Percentiles rank a stretch among this genome's conserved stretches.
phyloP scores from a whole-genome alignment of 2,329 filamentous ascomycete species.

The Emergomyces orientalis region DNA sequence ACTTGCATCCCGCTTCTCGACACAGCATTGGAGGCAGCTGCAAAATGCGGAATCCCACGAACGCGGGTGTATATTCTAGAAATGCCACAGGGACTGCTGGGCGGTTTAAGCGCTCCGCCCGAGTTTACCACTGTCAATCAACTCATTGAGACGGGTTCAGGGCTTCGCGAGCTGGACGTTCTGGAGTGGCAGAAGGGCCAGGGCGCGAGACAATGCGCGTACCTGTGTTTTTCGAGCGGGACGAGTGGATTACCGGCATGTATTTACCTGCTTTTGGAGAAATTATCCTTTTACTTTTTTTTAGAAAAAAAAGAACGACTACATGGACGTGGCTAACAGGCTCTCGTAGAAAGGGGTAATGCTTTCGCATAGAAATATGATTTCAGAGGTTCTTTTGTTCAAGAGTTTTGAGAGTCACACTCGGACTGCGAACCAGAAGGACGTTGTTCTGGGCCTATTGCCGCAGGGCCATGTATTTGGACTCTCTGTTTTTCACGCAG shows the following conservation, averaged over 20 bases:
- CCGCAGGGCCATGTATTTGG: constrained; percentile 70
- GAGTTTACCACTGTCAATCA: constrained; percentile 54
- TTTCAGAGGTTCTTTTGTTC: constrained; percentile 58
- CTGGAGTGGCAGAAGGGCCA: constrained; percentile 56
- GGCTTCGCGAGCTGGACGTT: constrained; percentile 45
- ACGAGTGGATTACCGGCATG: constrained; percentile 61
- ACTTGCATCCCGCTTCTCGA: constrained; percentile 55
- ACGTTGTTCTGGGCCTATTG: constrained; percentile 52
- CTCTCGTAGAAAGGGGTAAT: constrained; percentile 58
- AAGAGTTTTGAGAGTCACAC: constrained; percentile 38
- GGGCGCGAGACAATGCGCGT: constrained; percentile 55
- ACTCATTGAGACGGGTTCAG: constrained; percentile 49
- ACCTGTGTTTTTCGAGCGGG: constrained; percentile 63
- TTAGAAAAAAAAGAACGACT: not conserved
- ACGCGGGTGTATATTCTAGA: constrained; percentile 56
- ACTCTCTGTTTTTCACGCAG: constrained; percentile 53
- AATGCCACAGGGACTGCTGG: constrained; percentile 45
- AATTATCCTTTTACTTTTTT: not conserved
- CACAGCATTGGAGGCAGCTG: constrained; percentile 52
- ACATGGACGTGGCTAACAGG: not conserved
- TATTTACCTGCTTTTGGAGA: constrained; percentile 5
- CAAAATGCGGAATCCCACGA: constrained; percentile 49
- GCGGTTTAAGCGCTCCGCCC: constrained; percentile 35
- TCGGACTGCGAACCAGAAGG: constrained; percentile 39
- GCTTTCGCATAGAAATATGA: constrained; percentile 64